Conservation (phyloP, 2,329 filamentous ascomycete genomes). For the Epichloe gansuensis region DNA sequence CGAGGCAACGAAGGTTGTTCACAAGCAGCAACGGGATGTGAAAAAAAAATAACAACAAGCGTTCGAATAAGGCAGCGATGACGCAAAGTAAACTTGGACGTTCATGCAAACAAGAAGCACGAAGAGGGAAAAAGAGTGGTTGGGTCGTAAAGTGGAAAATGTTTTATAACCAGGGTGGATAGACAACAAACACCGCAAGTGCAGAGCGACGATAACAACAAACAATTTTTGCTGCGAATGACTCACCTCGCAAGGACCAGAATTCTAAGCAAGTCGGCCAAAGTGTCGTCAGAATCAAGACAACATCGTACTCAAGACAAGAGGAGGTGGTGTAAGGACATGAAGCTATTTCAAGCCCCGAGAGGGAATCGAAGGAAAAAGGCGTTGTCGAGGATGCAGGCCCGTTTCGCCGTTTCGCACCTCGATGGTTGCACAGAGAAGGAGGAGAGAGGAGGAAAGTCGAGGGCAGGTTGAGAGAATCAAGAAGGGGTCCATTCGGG, state of each 20-base stretch:
- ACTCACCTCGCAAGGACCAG: constrained; percentile 8
- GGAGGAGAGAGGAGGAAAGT: neutral
- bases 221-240: neutral
- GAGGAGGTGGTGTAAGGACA: neutral
- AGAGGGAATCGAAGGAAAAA: neutral
- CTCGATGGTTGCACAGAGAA: constrained; percentile 5
- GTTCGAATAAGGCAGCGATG: neutral
- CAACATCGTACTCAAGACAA: neutral
- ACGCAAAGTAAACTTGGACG: neutral
- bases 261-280: neutral
- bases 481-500: constrained; percentile 5
- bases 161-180: constrained; percentile 2
- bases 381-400: neutral
- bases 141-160: constrained; percentile 1
- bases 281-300: neutral
- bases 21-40: neutral
- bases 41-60: neutral
- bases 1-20: neutral
- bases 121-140: neutral
- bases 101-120: neutral
- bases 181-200: constrained; percentile 5
- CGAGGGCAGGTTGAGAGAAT: neutral
- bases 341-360: constrained; percentile 4
- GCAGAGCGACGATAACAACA: constrained; percentile 5
- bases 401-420: neutral